Percentiles rank a stretch among this genome's conserved stretches.
phyloP scores from a whole-genome alignment of 805 yeast species.

The Lipomyces yamadae region DNA sequence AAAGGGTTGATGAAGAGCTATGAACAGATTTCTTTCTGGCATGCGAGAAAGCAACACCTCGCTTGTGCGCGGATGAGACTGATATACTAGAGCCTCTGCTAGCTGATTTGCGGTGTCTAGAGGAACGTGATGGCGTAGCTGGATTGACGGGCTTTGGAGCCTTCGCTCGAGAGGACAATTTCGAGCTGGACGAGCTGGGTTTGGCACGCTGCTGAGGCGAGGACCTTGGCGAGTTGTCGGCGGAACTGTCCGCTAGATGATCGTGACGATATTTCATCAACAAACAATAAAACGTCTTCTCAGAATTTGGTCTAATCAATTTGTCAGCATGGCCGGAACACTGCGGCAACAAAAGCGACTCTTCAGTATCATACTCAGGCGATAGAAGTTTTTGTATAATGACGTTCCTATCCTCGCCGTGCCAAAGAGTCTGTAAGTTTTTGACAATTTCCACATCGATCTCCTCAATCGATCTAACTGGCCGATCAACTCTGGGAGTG shows the following conservation, averaged over 20 bases:
- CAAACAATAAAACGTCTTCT: conserved; percentile 79
- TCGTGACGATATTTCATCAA: conserved; percentile 75
- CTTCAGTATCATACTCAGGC: conserved; percentile 42
- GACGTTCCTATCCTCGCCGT: conserved; percentile 64
- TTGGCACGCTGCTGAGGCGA: conserved; percentile 21
- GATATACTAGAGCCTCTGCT: conserved; percentile 25
- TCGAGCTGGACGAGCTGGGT: conserved; percentile 1
- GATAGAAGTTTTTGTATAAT: conserved; percentile 60
- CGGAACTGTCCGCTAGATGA: conserved; percentile 49
- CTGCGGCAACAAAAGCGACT: background rate
- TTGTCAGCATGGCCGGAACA: background rate
- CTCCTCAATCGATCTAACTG: conserved; percentile 50
- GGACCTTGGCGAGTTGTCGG: conserved; percentile 23
- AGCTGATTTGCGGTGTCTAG: conserved; percentile 10
- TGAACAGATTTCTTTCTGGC: conserved; percentile 17
- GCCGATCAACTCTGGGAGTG: conserved; percentile 43
- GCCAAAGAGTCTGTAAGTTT: conserved; percentile 79
- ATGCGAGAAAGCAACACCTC: conserved; percentile 33
- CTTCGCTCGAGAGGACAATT: conserved; percentile 1
- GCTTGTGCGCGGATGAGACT: conserved; percentile 24
- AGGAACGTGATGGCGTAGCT: conserved; percentile 23
- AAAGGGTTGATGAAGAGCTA: conserved; percentile 13
- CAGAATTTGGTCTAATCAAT: conserved; percentile 58
- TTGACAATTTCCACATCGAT: conserved; percentile 76
- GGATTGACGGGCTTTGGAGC: conserved; percentile 3